Evolutionary conservation across 495 filamentous ascomycete genomes (phyloP), one percentile per base, ranked within the genome.

Genomic region (Barbatosphaeria neglecta): DNA sequence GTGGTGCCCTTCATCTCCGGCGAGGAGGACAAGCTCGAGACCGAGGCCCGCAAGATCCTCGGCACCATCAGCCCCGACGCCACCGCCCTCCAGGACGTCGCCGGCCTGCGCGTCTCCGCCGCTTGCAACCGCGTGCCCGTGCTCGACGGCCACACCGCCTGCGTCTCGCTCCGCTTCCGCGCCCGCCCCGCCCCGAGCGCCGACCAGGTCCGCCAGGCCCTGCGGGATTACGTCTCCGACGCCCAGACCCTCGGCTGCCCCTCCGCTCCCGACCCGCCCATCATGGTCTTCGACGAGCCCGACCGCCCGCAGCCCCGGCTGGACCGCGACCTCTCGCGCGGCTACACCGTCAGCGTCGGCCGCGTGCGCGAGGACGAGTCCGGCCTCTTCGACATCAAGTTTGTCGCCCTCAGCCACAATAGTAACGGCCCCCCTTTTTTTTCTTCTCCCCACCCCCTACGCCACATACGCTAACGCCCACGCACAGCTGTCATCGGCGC

Each of bases 1-100:
- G 81, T 90, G 3, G 84, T 93, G 44, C 87, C 87, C 3, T 90
- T 73, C 61, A 93, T 93, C 56, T 74, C 76, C n/a, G 86, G 86
- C 41, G 86, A 93, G 66, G 87, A 93, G 56, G 87, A 89, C 63
- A 93, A 90, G 70, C 75, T 93, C 13, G 81, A 87, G 67, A 82
- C 80, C 41, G 86, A 93, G 59, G 85, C 87, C 3, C 80, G 82
- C 41, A 92, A 93, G 75, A 93, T 93, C 52, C 74, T 90, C 10
- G 86, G 87, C 31, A 59, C 58, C 39, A 57, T 90, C 55, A 85
- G 83, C 54, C 57, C 59, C 24, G 78, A 80, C 15, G 72, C 73
- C 16, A 84, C 79, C 8, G 82, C 73, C 24, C 83, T 90, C 50
- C 62, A 75, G 19, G 72, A 83, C 45, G 81, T 87, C 50, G 54